phyloP scores from a whole-genome alignment of 1,284 basidiomycete species.

The Lentinula novae-zelandiae region DNA sequence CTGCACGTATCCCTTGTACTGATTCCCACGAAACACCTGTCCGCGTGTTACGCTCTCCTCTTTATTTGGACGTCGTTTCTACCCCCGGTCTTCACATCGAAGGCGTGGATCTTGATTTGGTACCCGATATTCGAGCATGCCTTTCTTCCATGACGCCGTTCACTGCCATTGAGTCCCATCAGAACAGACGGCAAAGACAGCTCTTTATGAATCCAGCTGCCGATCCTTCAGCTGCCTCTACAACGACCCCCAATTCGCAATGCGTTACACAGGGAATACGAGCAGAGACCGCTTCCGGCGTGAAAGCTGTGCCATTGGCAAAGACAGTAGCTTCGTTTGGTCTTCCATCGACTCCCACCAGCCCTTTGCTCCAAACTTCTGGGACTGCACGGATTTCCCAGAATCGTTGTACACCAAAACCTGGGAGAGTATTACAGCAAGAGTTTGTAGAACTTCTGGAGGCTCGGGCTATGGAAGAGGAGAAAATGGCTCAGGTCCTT shows the following conservation, averaged over 20 bases:
- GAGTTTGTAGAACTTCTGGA: constrained; percentile 26
- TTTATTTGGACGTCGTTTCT: background rate
- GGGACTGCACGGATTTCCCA: no score
- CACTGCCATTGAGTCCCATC: background rate
- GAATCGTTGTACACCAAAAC: background rate
- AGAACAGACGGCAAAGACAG: background rate
- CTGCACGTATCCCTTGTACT: background rate
- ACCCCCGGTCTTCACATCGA: background rate
- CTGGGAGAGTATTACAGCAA: constrained; percentile 18
- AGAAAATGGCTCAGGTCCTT: constrained; percentile 23
- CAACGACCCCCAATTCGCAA: background rate
- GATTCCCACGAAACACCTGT: background rate
- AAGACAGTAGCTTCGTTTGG: background rate
- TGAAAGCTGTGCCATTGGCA: background rate
- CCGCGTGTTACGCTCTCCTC: background rate
- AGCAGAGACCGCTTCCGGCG: background rate
- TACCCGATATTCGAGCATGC: constrained; percentile 2
- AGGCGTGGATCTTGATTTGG: background rate
- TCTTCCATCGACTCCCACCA: background rate
- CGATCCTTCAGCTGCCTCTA: background rate
- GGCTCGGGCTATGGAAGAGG: constrained; percentile 23
- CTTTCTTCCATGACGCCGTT: constrained; percentile 2
- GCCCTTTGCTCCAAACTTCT: background rate
- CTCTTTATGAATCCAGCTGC: background rate
- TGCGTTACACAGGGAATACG: background rate